A percentile compares a stretch with the other conserved stretches of the same genome.
phyloP scores from a whole-genome alignment of 306 rosid species.

The Lathyrus tuberosus region DNA sequence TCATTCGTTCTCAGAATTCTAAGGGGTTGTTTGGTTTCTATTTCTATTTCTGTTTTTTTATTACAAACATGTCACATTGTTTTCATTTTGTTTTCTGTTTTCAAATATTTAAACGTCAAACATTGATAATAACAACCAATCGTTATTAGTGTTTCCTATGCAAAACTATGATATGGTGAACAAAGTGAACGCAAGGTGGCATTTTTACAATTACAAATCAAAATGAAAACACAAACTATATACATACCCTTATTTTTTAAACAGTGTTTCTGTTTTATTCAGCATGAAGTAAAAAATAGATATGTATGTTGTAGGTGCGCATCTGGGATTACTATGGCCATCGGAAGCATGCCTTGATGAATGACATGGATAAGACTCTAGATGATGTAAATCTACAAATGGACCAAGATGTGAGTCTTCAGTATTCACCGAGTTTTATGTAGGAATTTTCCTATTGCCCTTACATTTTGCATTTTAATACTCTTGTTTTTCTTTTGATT shows the following conservation, averaged over 20 bases:
- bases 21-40: conserved; percentile 3
- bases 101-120: not conserved
- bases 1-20: conserved; percentile 34
- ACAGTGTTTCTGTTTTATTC: conserved; percentile 25
- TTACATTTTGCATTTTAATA: conserved; percentile 33
- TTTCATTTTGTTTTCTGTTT: conserved; percentile 9
- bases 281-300: conserved; percentile 29
- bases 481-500: conserved; percentile 40
- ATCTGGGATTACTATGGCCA: conserved; percentile 96
- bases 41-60: conserved; percentile 19
- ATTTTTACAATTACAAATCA: not conserved
- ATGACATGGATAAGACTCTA: conserved; percentile 91
- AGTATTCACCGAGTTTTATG: conserved; percentile 45
- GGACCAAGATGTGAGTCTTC: conserved; percentile 92
- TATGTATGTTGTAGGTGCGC: conserved; percentile 59
- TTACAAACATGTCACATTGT: not conserved
- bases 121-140: not conserved
- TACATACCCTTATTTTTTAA: not conserved
- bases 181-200: conserved; percentile 15
- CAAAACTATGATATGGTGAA: conserved; percentile 1
- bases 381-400: conserved; percentile 97
- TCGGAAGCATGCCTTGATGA: conserved; percentile 86
- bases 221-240: conserved; percentile 12
- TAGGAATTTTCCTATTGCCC: conserved; percentile 34
- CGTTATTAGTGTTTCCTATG: conserved; percentile 1